Conservation (phyloP, 805 yeast genomes). For the Peterozyma toletana region DNA sequence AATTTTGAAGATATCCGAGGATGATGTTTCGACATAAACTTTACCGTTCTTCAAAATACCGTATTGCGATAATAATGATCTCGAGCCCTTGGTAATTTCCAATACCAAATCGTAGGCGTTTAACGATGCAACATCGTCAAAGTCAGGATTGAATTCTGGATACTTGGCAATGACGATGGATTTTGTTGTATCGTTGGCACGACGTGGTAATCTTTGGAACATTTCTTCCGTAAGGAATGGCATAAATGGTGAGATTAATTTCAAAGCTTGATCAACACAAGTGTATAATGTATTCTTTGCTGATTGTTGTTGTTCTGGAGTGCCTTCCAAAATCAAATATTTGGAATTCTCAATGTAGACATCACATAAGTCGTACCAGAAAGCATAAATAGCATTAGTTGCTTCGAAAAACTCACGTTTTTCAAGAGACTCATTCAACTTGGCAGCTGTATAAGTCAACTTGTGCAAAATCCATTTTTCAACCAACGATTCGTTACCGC, state of each 20-base stretch:
- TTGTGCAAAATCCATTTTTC: conserved; percentile 96
- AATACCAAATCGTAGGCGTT: conserved; percentile 77
- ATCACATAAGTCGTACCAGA: conserved; percentile 96
- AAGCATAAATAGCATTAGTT: conserved; percentile 81
- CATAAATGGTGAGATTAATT: conserved; percentile 96
- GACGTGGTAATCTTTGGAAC: conserved; percentile 97
- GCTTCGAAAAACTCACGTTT: conserved; percentile 84
- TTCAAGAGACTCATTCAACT: conserved; percentile 61
- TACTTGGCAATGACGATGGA: conserved; percentile 76
- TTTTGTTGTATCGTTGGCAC: conserved; percentile 59
- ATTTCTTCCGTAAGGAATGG: conserved; percentile 95
- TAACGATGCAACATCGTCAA: conserved; percentile 57
- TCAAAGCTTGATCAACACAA: conserved; percentile 85
- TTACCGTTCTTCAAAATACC: conserved; percentile 83
- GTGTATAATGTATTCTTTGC: conserved; percentile 94
- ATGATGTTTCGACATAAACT: conserved; percentile 69
- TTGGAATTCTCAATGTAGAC: conserved; percentile 98
- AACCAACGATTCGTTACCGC: conserved; percentile 83
- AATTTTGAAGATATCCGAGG: conserved; percentile 38
- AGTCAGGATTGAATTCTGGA: conserved; percentile 60
- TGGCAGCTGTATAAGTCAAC: conserved; percentile 61
- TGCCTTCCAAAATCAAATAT: conserved; percentile 85
- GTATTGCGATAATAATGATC: conserved; percentile 89
- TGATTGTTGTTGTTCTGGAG: conserved; percentile 73
- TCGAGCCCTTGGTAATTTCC: conserved; percentile 81